Evolutionary conservation across 139 green algal genomes (phyloP), one percentile per base, ranked within the genome.

Genomic region (Astrephomene gubernaculifera): DNA sequence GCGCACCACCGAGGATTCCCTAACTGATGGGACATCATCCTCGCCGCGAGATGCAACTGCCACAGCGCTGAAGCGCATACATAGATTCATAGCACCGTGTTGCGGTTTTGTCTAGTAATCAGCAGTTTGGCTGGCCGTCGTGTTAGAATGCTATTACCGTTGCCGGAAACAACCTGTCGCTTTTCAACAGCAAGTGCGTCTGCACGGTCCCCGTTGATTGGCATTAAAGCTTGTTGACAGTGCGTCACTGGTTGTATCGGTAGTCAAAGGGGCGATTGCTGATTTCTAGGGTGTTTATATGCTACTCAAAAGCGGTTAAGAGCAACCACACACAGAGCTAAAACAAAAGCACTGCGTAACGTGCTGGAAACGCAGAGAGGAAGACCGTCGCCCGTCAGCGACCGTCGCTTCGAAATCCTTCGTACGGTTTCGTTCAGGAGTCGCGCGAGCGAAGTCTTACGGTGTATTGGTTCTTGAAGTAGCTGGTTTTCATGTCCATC

Each of bases 71-170:
- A 38, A 4, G 8, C 75, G 33, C 57, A 57, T 27, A 24, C 57
- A 71, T 21, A 81, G 73, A 35, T 69, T 81, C 54, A 81, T 80
- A 0, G 10, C 5, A 17, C 12, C 49, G 49, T n/a, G n/a, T n/a
- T n/a, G n/a, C n/a, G n/a, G n/a, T n/a, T n/a, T n/a, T n/a, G n/a
- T n/a, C n/a, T n/a, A n/a, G n/a, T n/a, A n/a, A n/a, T n/a, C n/a
- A 57, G 12, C 12, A 17, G 49, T 57, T 57, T 17, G 12, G 49
- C 12, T 12, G 49, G 17, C 49, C 49, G 12, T 57, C 49, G 17
- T 12, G 49, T 57, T 17, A 57, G 12, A 17, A 57, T 17, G 49
- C 12, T 17, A 17, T 17, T 57, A n/a, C n/a, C n/a, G n/a, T n/a
- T n/a, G n/a, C n/a, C n/a, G n/a, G 12, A 57, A 12, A 25, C 12